These are phyloP conservation scores for Hyphopichia fennica DNA, from an alignment of 1,139 yeast species.

Conservation along the genomic window DNA sequence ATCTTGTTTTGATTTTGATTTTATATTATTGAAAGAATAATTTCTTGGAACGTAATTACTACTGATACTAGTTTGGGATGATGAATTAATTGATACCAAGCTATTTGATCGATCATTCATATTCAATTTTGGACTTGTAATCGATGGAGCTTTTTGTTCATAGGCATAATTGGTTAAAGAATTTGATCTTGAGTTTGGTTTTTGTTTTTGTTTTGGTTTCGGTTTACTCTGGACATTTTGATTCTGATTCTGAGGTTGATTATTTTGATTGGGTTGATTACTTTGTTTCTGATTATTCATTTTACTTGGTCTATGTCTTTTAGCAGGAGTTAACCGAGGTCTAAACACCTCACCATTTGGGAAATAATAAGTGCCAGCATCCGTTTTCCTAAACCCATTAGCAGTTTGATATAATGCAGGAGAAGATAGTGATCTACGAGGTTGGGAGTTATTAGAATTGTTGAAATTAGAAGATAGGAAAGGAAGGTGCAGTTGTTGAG, in stretches of 20 bases:
- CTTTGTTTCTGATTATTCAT: conserved; percentile 8
- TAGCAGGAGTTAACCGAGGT: conserved; percentile 42
- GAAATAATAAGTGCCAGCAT: conserved; percentile 41
- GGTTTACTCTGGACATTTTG: too few species aligned
- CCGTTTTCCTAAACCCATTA: conserved; percentile 18
- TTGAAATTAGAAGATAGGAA: too few species aligned
- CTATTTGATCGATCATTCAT: neutral
- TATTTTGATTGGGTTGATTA: neutral
- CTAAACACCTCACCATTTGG: conserved; percentile 59
- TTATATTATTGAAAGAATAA: conserved; percentile 20
- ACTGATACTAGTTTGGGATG: neutral
- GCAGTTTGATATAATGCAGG: conserved; percentile 5
- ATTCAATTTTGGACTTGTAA: neutral
- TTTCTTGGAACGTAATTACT: neutral
- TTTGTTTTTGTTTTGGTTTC: too few species aligned
- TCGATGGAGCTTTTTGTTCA: neutral
- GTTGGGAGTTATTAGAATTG: neutral
- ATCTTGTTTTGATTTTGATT: conserved; percentile 17
- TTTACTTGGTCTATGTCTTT: conserved; percentile 39
- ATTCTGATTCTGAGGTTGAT: neutral
- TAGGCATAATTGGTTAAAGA: neutral
- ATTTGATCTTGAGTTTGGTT: conserved; percentile 2
- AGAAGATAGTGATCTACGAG: conserved; percentile 1
- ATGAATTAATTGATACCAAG: conserved; percentile 4
- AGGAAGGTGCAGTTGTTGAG: neutral